Evolutionary conservation across 139 green algal species (phyloP).

Genomic region (Chlamydomonas sphaeroides): DNA sequence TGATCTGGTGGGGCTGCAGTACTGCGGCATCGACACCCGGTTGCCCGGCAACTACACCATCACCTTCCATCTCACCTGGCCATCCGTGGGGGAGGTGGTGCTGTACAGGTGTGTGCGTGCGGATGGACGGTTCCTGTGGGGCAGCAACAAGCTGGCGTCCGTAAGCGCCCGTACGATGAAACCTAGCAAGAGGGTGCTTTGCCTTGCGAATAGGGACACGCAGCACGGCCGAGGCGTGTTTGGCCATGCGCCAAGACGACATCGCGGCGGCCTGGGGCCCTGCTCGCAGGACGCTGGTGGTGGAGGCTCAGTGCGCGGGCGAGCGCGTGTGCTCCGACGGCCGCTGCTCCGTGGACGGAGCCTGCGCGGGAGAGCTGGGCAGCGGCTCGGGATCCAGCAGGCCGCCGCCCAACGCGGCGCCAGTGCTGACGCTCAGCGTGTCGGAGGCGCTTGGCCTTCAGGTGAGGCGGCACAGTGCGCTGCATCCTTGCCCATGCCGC

Average conservation of each 20-base stretch:
- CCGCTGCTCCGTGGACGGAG: neutral
- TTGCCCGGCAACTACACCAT: neutral
- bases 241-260: no score
- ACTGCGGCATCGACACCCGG: neutral
- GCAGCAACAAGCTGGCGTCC: no score
- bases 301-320: neutral
- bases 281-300: neutral
- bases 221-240: no score
- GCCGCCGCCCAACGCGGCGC: neutral
- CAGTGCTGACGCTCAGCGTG: neutral
- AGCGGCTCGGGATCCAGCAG: neutral
- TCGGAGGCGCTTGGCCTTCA: neutral
- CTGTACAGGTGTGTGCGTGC: neutral
- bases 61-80: slow-evolving; percentile 13
- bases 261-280: no score
- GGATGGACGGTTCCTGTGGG: no score
- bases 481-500: no score
- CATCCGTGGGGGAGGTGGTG: neutral
- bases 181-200: no score
- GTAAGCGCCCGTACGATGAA: no score
- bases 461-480: neutral
- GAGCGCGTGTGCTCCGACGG: slow-evolving; percentile 5
- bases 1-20: slow-evolving; percentile 1
- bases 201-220: no score
- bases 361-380: neutral